Conservation (phyloP, 2,329 filamentous ascomycete species). For the Colletotrichum simmondsii region DNA sequence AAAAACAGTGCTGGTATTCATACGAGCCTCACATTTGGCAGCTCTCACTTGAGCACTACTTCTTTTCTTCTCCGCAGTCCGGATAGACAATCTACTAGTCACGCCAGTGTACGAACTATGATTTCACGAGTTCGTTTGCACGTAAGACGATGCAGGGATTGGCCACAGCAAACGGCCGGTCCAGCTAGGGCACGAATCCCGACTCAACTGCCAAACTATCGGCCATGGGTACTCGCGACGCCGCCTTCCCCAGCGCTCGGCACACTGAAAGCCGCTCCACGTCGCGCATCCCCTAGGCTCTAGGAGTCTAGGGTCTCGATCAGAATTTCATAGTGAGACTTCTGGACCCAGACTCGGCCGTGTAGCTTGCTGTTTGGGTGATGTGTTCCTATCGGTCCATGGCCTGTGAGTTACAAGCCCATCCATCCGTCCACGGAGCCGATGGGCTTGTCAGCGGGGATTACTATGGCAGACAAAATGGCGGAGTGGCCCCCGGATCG, state of each 20-base stretch:
- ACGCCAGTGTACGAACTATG: neutral
- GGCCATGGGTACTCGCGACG: constrained; percentile 15
- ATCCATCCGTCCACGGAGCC: constrained; percentile 13
- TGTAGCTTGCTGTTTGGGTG: neutral
- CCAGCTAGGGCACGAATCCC: constrained; percentile 15
- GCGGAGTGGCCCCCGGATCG: neutral
- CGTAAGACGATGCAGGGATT: constrained; percentile 13
- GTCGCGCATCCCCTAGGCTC: neutral
- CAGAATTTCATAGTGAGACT: neutral
- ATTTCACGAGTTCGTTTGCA: neutral
- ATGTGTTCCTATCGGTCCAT: neutral
- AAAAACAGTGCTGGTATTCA: neutral
- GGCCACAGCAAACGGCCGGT: constrained; percentile 6
- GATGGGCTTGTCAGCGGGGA: constrained; percentile 1
- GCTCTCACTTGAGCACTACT: neutral
- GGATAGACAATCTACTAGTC: too few species aligned
- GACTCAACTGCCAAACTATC: constrained; percentile 21
- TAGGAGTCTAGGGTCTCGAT: neutral
- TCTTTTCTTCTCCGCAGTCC: neutral
- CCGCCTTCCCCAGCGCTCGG: constrained; percentile 11
- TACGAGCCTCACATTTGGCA: neutral
- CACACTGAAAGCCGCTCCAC: constrained; percentile 14
- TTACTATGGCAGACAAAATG: neutral
- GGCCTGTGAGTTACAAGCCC: constrained; percentile 1
- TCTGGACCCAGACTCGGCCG: neutral